Base-by-base conservation (phyloP, 176 grass and related monocot genomes). In the Zoysia pacifica region DNA sequence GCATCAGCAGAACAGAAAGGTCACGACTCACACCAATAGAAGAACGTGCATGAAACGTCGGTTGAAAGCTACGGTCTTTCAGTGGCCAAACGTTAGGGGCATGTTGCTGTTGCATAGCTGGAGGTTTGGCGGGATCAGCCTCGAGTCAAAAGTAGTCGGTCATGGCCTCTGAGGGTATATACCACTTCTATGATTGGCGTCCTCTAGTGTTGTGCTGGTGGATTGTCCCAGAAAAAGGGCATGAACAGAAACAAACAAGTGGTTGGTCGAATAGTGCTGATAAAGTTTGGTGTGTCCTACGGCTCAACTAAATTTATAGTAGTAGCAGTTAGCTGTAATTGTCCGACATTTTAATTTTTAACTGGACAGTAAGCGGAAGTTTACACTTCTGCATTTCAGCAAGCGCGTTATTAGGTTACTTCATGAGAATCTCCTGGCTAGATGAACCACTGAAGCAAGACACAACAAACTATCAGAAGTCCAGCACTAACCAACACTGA, bases 101-200 rank as follows among this genome's bases (percentile, higher is more conserved):
- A 55, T 85, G 87, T 76, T 75, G 70, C 48, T 16, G 48, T 48
- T 16, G 48, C 48, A 72, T 12, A 75, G 56, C 48, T 56, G 11
- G 50, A 65, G 56, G 16, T 65, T 89, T 81, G 82, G 77, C 49
- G 2, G 76, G 48, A 88, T 35, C 48, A 44, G 48, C 42, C 5
- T 50, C 2, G 58, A 89, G 87, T 89, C 87, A 77, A 85, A 77
- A 77, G 9, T 65, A 81, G 41, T 81, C 85, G 63, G 77, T 81
- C 81, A 72, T 60, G 48, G 56, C 15, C 82, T 80, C 38, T 68
- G 48, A 48, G 9, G n/a, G 51, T 28, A 41, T 80, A 56, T 80
- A 56, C 81, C n/a, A 66, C n/a, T 45, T 1, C 72, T 60, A 72
- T 81, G 13, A 89, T 89, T 67, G 41, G 3, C 36, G 64, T 40